These are phyloP conservation scores for Bacidia gigantensis DNA, from an alignment of 495 filamentous ascomycete species.

Conservation along the genomic window DNA sequence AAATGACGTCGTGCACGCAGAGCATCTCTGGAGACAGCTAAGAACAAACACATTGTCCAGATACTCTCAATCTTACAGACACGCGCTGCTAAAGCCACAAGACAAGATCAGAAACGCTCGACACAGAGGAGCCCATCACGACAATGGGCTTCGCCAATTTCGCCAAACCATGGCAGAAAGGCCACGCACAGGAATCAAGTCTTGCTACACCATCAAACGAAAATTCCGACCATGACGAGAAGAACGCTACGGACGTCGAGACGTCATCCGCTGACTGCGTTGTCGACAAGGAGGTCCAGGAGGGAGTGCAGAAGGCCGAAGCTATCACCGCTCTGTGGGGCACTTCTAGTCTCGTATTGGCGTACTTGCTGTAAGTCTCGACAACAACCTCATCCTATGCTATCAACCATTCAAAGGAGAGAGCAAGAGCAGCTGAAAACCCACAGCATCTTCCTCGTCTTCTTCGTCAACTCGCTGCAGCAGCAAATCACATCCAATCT, in stretches of 20 bases:
- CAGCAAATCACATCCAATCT: conserved; percentile 23
- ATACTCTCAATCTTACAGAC: neutral
- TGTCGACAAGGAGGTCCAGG: conserved; percentile 18
- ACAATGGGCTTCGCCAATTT: neutral
- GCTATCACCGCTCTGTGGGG: conserved; percentile 28
- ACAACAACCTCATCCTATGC: too few species aligned
- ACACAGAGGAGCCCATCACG: too few species aligned
- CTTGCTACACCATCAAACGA: neutral
- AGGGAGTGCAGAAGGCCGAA: conserved; percentile 31
- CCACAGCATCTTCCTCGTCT: conserved; percentile 27
- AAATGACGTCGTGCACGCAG: neutral
- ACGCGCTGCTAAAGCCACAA: neutral
- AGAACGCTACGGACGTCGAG: neutral
- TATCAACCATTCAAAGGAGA: neutral
- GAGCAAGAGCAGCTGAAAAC: neutral
- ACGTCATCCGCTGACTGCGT: neutral
- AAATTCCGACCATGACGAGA: neutral
- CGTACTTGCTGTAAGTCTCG: conserved; percentile 23
- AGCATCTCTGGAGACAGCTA: too few species aligned
- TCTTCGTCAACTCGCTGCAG: conserved; percentile 31
- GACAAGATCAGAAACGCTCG: too few species aligned
- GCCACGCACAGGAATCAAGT: neutral
- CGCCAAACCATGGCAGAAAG: neutral
- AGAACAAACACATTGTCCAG: too few species aligned
- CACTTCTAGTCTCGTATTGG: conserved; percentile 24